Evolutionary conservation across 2,329 filamentous ascomycete genomes (phyloP).

Genomic region (Trichoderma asperellum): DNA sequence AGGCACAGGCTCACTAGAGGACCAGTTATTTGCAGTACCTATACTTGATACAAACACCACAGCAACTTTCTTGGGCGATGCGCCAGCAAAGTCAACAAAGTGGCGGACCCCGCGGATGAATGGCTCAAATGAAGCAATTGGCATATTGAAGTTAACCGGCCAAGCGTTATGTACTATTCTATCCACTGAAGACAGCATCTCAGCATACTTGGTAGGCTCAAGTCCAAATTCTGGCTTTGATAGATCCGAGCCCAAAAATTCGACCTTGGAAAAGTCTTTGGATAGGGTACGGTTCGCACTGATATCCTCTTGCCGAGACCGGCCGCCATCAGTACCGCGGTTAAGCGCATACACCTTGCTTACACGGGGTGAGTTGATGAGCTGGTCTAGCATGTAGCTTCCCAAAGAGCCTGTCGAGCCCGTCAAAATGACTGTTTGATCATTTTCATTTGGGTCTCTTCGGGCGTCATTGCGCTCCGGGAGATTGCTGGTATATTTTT

Average conservation of each 20-base stretch:
- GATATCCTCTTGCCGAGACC: neutral
- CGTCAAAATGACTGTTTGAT: conserved; percentile 73
- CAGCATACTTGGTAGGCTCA: neutral
- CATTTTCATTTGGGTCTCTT: conserved; percentile 35
- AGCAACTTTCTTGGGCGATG: conserved; percentile 39
- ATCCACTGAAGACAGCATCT: conserved; percentile 29
- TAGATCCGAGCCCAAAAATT: neutral
- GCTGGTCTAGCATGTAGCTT: conserved; percentile 64
- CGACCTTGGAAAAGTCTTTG: neutral
- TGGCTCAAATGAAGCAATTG: conserved; percentile 31
- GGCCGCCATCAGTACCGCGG: conserved; percentile 36
- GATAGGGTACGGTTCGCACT: neutral
- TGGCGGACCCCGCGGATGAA: conserved; percentile 29
- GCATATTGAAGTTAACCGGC: conserved; percentile 33
- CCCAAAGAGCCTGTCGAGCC: conserved; percentile 91
- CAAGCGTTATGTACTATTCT: conserved; percentile 31
- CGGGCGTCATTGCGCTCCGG: conserved; percentile 34
- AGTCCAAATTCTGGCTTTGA: neutral
- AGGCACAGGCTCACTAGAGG: conserved; percentile 40
- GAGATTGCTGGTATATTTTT: neutral
- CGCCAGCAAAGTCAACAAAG: conserved; percentile 33
- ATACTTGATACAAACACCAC: conserved; percentile 52
- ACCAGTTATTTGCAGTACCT: conserved; percentile 45
- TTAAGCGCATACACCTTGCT: conserved; percentile 36
- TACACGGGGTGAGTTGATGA: conserved; percentile 36